Base-by-base conservation (phyloP, 2,329 filamentous ascomycete species). In the Huntiella abstrusa region DNA sequence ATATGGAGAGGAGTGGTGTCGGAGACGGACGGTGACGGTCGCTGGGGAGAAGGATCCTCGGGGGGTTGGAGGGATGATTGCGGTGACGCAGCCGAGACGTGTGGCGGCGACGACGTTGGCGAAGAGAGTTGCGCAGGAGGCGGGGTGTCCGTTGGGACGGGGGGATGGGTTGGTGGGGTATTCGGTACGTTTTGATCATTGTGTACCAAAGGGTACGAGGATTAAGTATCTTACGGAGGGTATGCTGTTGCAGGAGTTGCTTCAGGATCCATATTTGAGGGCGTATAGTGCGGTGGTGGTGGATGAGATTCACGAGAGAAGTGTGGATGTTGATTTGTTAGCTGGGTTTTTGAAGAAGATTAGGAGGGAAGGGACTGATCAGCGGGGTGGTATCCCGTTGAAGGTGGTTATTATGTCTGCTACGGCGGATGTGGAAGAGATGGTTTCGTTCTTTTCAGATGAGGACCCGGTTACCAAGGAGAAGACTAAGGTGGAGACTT, bases 381-480 rank as follows among this genome's bases (percentile, higher is more conserved):
- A 77, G 5, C 74, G 81, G 4, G 77, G 79, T 5, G 82, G 81
- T 4, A 65, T 80, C 28, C 78, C 82, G 1, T 64, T 98, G 47
- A 96, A 94, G 59, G 77, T 96, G 3, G 74, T 94, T 33, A 75
- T 96, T 57, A 98, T 98, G 91, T 95, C 87, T 69, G 91, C 91
- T 43, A 98, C 91, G 5, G 84, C 86, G 34, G 84, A 96, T 59
- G 77, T 94, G 49, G 79, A 88, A 50, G 75, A 72, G 47, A 75
- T 96, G 32, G 41, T 45, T 11, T 69, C 75, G 38, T 65, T 94
- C 59, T 95, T 96, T 63, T 62, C 65, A 13, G 34, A 13, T 15
- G 36, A 33, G 5, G 19, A 42, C 15, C 37, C 45, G 3, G 42
- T 34, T 5, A 33, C 15, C 7, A 32, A 38, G 3, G 37, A 35